Evolutionary conservation across 225 moss, liverwort and hornwort species (phyloP), one percentile per base, ranked within the genome.

Genomic region (Polytrichum formosum): DNA sequence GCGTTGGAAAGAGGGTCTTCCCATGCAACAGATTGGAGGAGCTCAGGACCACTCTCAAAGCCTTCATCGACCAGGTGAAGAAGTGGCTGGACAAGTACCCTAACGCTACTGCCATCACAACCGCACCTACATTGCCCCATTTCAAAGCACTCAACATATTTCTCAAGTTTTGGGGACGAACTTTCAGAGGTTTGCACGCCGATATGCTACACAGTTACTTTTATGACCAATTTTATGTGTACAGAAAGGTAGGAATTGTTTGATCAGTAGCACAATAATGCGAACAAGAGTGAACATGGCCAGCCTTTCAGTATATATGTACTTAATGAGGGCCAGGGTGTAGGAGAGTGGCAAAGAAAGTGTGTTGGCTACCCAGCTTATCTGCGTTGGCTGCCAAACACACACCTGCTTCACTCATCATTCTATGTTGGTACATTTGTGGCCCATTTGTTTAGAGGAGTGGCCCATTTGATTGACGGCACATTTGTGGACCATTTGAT

Each of bases 61-160:
- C 21, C 59, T 6, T 9, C n/a, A 59, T 59, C 26, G 28, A 26
- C 62, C 62, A 63, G 16, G 5, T 68, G 31, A 74, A 54, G 28
- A 75, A 37, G 17, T 65, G 17, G 63, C 65, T 69, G n/a, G 64
- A 46, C 23, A 66, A 65, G 72, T 64, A 72, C 55, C 72, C 75
- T 26, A 82, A 13, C 35, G 29, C 65, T 72, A 66, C 28, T 37
- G 82, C 72, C 54, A 72, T 60, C 19, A 69, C 23, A 7, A 74
- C 4, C 37, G 71, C 82, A 26, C 68, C 60, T 26, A 69, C 33
- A 55, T 75, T 68, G 68, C 66, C 78, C 82, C 74, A 82, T 69
- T 75, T 78, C 68, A 53, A 28, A 55, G 62, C 16, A 63, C 10
- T 63, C 27, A 27, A 9, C 26, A 63, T 46, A 46, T 46, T 46